A percentile compares a stretch with the other conserved stretches of the same genome.
These are phyloP conservation scores for Cytospora leucostoma DNA, from an alignment of 2,329 filamentous ascomycete genomes.

Conservation along the genomic window DNA sequence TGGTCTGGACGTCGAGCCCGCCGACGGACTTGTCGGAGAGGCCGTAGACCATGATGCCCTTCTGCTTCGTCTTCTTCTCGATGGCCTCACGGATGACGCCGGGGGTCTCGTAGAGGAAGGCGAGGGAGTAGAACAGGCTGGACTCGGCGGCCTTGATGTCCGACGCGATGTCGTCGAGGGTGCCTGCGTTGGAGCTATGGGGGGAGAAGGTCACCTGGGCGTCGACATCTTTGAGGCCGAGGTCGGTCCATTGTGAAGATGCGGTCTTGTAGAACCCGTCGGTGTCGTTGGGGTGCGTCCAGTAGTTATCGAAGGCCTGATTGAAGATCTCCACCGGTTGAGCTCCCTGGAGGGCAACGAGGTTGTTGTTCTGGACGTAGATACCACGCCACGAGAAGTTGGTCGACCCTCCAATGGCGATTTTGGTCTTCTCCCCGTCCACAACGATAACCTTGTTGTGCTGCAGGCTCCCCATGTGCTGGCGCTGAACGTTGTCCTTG, in stretches of 20 bases:
- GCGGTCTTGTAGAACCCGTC: constrained; percentile 28
- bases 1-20: constrained; percentile 27
- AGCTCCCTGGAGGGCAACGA: constrained; percentile 26
- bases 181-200: constrained; percentile 29
- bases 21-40: constrained; percentile 31
- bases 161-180: constrained; percentile 28
- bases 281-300: constrained; percentile 29
- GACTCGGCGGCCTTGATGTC: constrained; percentile 41
- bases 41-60: constrained; percentile 31
- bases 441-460: constrained; percentile 30
- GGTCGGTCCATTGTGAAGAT: constrained; percentile 28
- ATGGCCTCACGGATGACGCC: constrained; percentile 31
- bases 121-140: constrained; percentile 32
- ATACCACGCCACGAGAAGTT: constrained; percentile 31
- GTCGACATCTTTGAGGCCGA: constrained; percentile 28
- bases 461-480: constrained; percentile 31
- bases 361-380: constrained; percentile 31
- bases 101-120: constrained; percentile 37
- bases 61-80: constrained; percentile 26
- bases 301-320: constrained; percentile 29
- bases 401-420: constrained; percentile 30
- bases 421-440: constrained; percentile 29
- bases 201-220: constrained; percentile 32
- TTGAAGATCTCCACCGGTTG: constrained; percentile 28
- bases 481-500: constrained; percentile 28